These are phyloP conservation scores for Neurospora cerealis DNA, from an alignment of 495 filamentous ascomycete genomes.

Conservation along the genomic window DNA sequence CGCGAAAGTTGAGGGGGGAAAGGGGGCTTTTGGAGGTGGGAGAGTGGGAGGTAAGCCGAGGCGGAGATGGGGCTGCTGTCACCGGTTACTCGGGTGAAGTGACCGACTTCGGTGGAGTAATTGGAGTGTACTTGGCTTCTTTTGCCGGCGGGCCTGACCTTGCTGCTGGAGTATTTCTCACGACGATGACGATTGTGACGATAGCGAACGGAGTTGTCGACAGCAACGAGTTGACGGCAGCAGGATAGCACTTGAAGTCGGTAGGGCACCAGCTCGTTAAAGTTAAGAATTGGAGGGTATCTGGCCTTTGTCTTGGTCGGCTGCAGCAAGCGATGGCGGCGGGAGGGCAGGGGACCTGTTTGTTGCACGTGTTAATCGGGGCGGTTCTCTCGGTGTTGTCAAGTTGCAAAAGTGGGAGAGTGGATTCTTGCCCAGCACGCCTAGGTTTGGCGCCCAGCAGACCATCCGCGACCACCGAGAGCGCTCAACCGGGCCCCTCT, in stretches of 20 bases:
- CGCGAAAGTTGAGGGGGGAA: constrained; percentile 33
- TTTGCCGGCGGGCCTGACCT: background rate
- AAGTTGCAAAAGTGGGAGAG: background rate
- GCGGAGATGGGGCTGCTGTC: background rate
- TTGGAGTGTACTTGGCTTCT: background rate
- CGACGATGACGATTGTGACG: background rate
- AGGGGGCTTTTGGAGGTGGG: constrained; percentile 3
- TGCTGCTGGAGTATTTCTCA: background rate
- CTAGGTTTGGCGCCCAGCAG: background rate
- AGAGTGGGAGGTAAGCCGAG: constrained; percentile 7
- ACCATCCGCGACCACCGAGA: background rate
- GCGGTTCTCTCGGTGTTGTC: background rate
- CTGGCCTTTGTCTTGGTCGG: background rate
- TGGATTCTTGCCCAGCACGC: background rate
- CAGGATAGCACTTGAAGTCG: background rate
- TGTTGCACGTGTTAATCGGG: background rate
- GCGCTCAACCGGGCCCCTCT: background rate
- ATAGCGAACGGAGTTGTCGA: background rate
- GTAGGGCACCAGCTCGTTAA: background rate
- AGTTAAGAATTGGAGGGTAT: background rate
- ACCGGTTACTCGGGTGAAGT: constrained; percentile 1
- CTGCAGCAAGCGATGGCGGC: background rate
- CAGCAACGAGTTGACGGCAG: background rate
- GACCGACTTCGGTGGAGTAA: background rate
- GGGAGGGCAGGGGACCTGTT: background rate